Conservation (phyloP, 2,329 filamentous ascomycete species). For the Cladosporium sp. region DNA sequence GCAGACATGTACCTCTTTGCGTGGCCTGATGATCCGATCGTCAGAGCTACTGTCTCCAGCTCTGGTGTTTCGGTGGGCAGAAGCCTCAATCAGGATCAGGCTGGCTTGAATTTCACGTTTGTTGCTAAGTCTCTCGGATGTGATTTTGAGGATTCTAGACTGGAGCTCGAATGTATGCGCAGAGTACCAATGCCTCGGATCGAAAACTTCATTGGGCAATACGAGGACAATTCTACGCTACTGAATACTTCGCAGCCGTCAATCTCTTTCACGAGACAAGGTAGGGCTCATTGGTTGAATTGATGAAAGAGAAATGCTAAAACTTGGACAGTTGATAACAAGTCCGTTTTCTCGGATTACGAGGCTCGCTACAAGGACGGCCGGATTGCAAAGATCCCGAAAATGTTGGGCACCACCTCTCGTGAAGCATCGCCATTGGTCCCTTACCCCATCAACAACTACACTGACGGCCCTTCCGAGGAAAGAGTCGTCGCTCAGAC, state of each 20-base stretch:
- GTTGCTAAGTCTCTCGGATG: slow-evolving; percentile 37
- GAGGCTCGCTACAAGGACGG: slow-evolving; percentile 19
- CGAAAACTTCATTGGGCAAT: slow-evolving; percentile 31
- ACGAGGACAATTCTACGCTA: slow-evolving; percentile 24
- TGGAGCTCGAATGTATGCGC: slow-evolving; percentile 37
- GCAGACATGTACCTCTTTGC: slow-evolving; percentile 19
- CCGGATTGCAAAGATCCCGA: slow-evolving; percentile 39
- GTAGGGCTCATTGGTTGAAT: slow-evolving; percentile 14
- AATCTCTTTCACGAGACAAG: slow-evolving; percentile 27
- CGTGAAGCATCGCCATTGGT: slow-evolving; percentile 32
- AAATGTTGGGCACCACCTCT: slow-evolving; percentile 36
- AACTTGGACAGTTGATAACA: slow-evolving; percentile 23
- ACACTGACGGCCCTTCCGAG: not conserved
- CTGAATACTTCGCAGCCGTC: slow-evolving; percentile 15
- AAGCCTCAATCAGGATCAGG: slow-evolving; percentile 16
- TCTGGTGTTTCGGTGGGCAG: slow-evolving; percentile 1
- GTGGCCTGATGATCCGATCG: not conserved
- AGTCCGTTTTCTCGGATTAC: slow-evolving; percentile 28
- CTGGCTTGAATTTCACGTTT: slow-evolving; percentile 36
- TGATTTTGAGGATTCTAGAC: slow-evolving; percentile 18
- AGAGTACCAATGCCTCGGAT: slow-evolving; percentile 28
- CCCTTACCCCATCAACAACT: slow-evolving; percentile 23
- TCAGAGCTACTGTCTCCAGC: not conserved
- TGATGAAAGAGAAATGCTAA: slow-evolving; percentile 1
- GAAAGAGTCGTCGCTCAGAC: slow-evolving; percentile 16